These are phyloP conservation scores for Cyclocybe aegerita DNA, from an alignment of 768 basidiomycete genomes.

Conservation along the genomic window DNA sequence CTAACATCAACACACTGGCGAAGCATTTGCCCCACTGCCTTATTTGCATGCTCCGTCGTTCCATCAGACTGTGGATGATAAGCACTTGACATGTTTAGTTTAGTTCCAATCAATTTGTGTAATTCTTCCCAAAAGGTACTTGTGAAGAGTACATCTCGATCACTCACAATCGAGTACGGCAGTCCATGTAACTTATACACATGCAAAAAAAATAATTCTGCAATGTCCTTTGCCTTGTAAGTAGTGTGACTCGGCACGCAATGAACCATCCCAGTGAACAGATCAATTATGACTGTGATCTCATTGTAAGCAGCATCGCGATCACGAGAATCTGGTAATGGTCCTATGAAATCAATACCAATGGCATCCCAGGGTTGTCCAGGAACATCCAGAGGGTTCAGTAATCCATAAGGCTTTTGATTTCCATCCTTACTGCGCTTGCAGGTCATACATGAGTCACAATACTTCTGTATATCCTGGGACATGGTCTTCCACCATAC, in stretches of 20 bases:
- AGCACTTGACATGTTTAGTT: background rate
- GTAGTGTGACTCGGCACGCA: conserved; percentile 1
- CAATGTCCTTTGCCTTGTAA: conserved; percentile 15
- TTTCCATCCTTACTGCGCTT: background rate
- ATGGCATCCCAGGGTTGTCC: conserved; percentile 10
- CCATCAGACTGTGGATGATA: conserved; percentile 13
- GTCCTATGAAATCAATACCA: conserved; percentile 30
- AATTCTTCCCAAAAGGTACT: conserved; percentile 5
- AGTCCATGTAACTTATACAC: conserved; percentile 34
- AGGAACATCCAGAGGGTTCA: conserved; percentile 4
- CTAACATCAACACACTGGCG: background rate
- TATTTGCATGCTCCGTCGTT: conserved; percentile 6
- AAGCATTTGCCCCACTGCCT: conserved; percentile 5
- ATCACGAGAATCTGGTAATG: conserved; percentile 25
- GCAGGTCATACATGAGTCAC: no score
- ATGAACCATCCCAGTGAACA: conserved; percentile 6
- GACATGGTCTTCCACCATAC: conserved; percentile 25
- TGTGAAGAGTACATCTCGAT: conserved; percentile 7
- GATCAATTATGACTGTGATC: conserved; percentile 23
- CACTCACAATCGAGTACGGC: conserved; percentile 3
- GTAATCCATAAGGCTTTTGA: background rate
- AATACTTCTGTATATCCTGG: conserved; percentile 8
- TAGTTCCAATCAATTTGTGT: conserved; percentile 1
- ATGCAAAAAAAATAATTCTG: conserved; percentile 20
- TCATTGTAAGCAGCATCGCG: conserved; percentile 13